These are phyloP conservation scores for Scedosporium aurantiacum DNA, from an alignment of 2,329 filamentous ascomycete genomes.

Conservation along the genomic window DNA sequence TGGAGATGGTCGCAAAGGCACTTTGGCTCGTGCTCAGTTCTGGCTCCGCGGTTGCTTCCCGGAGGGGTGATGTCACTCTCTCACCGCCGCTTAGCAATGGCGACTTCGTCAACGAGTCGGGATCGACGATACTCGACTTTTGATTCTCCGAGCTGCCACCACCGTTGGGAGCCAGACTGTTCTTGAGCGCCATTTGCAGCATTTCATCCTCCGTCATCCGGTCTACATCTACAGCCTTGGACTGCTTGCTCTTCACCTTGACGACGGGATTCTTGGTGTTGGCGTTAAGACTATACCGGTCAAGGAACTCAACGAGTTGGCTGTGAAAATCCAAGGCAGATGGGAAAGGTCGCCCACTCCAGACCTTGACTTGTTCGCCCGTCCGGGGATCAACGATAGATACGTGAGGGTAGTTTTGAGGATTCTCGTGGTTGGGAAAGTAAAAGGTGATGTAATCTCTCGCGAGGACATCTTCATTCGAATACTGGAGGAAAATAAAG, in stretches of 20 bases:
- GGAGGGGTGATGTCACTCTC: constrained; percentile 23
- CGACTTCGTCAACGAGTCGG: constrained; percentile 75
- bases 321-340: constrained; percentile 72
- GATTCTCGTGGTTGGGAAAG: constrained; percentile 64
- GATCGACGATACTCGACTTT: constrained; percentile 56
- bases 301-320: constrained; percentile 90
- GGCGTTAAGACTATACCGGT: constrained; percentile 80
- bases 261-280: constrained; percentile 91
- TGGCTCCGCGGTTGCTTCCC: constrained; percentile 17
- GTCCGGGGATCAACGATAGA: constrained; percentile 92
- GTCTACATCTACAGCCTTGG: constrained; percentile 63
- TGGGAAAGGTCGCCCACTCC: constrained; percentile 76
- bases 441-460: constrained; percentile 84
- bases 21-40: constrained; percentile 18
- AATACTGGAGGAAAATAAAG: constrained; percentile 93
- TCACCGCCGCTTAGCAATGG: constrained; percentile 29
- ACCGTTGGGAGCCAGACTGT: constrained; percentile 54
- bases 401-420: constrained; percentile 91
- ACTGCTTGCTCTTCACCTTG: constrained; percentile 58
- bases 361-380: constrained; percentile 93
- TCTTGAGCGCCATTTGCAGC: constrained; percentile 85
- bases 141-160: constrained; percentile 20
- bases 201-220: constrained; percentile 96
- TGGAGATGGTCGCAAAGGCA: constrained; percentile 61
- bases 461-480: constrained; percentile 70